These are phyloP conservation scores for Sambucus nigra DNA, from an alignment of 129 eudicot genomes.

Conservation along the genomic window DNA sequence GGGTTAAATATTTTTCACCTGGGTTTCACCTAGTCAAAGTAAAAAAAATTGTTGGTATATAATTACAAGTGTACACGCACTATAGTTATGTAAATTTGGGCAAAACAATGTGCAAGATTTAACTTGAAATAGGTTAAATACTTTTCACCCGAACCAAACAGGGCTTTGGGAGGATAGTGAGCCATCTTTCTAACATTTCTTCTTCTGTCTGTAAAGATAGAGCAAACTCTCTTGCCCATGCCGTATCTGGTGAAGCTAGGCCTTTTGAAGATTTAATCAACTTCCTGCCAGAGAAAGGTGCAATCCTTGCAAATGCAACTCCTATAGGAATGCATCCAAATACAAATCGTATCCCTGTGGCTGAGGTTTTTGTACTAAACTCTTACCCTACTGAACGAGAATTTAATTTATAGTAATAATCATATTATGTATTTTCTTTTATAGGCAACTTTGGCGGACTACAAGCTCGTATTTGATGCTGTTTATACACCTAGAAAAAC, in stretches of 20 bases:
- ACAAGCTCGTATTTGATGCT: slow-evolving; percentile 66
- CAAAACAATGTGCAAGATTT: no score
- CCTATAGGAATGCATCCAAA: slow-evolving; percentile 86
- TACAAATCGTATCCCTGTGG: slow-evolving; percentile 53
- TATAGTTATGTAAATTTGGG: no score
- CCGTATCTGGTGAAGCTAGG: slow-evolving; percentile 57
- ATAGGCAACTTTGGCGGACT: slow-evolving; percentile 52
- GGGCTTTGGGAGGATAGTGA: not conserved
- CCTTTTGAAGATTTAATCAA: slow-evolving; percentile 34
- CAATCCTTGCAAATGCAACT: slow-evolving; percentile 78
- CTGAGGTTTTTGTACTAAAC: slow-evolving; percentile 35
- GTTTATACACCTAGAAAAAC: slow-evolving; percentile 77
- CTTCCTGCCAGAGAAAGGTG: slow-evolving; percentile 65
- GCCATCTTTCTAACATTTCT: slow-evolving; percentile 1
- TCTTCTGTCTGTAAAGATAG: slow-evolving; percentile 32
- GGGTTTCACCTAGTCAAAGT: no score
- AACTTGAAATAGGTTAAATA: no score
- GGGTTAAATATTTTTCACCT: no score
- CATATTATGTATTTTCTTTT: not conserved
- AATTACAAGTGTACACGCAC: no score
- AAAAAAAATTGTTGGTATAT: no score
- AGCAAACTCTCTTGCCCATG: slow-evolving; percentile 58
- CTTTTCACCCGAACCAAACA: no score
- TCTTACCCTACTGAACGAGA: not conserved
- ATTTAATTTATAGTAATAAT: not conserved